These are phyloP conservation scores for Gentiana straminea DNA, from an alignment of 257 asterid genomes.

Conservation along the genomic window DNA sequence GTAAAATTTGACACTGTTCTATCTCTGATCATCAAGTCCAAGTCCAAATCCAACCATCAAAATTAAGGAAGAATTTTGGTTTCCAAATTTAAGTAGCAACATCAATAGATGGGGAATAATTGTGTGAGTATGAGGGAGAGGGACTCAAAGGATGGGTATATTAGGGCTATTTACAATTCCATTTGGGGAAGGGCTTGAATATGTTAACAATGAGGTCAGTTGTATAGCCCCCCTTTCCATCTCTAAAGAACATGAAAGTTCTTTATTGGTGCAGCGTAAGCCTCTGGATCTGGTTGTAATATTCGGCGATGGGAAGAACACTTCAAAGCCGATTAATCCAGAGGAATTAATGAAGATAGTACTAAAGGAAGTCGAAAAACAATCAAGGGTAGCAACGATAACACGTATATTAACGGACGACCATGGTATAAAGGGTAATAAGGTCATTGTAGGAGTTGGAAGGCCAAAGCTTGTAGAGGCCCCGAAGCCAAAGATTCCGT, in stretches of 20 bases:
- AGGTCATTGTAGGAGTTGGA: not conserved
- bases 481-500: slow-evolving; percentile 21
- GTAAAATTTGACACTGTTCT: no score
- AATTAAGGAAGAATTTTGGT: no score
- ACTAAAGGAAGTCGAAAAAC: slow-evolving; percentile 15
- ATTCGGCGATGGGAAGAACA: slow-evolving; percentile 7
- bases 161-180: slow-evolving; percentile 13
- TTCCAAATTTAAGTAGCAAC: no score
- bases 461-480: slow-evolving; percentile 19
- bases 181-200: slow-evolving; percentile 14
- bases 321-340: slow-evolving; percentile 2
- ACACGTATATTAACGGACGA: no score
- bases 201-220: slow-evolving; percentile 7
- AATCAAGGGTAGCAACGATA: not conserved
- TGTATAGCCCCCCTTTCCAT: not conserved
- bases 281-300: slow-evolving; percentile 31
- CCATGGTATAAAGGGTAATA: not conserved
- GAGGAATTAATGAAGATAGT: slow-evolving; percentile 13
- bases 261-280: slow-evolving; percentile 14
- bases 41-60: no score
- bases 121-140: slow-evolving; percentile 20
- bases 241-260: slow-evolving; percentile 14
- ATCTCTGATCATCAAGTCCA: no score
- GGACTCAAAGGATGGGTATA: slow-evolving; percentile 15
- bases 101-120: slow-evolving; percentile 10